Base-by-base conservation (phyloP, 208 protist species). In the Acanthamoeba healyi region DNA sequence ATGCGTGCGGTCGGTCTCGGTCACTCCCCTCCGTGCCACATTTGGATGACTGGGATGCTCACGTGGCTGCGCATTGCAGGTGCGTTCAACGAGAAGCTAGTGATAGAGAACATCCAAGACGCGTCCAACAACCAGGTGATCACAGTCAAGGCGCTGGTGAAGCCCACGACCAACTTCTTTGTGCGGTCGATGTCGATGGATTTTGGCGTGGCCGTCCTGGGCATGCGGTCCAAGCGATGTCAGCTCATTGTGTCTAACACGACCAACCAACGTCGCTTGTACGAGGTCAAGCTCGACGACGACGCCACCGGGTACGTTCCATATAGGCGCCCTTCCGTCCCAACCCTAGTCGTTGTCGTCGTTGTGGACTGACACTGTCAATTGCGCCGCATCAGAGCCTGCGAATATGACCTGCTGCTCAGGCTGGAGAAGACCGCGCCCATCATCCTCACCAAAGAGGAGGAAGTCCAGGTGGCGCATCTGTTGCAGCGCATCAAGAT, bases 81-180 rank as follows among this genome's bases (percentile, higher is more conserved):
- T 14, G n/a, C 81, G 2, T 97, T 97, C 46, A 84, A 95, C 51
- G 95, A 96, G 79, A 92, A 96, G 32, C 88, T 97, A 17, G 65
- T 94, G 14, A 95, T 97, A 26, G 95, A 96, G 36, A 97, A 97
- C 86, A 82, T 97, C 14, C 88, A 96, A 32, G 96, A 96, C 42
- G 44, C 61, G n/a, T 40, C 1, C 10, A 95, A 96, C 58, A 94
- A 92, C 56, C 94, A 96, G 29, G 95, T 63, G 10, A 72, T 96
- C 17, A 79, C 74, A 1, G 82, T 96, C 19, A 96, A 96, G 44
- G 95, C 95, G 14, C 72, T 94, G n/a, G 94, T 96, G 19, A 92
- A 92, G 72, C 82, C 58, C 32, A 61, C 82, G 58, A 34, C 82
- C 72, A 94, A 92, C 34, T 96, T 96, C 54, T 96, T 93, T 36